Base-by-base conservation (phyloP, 2,329 filamentous ascomycete species). In the Xenoacremonium recifei region DNA sequence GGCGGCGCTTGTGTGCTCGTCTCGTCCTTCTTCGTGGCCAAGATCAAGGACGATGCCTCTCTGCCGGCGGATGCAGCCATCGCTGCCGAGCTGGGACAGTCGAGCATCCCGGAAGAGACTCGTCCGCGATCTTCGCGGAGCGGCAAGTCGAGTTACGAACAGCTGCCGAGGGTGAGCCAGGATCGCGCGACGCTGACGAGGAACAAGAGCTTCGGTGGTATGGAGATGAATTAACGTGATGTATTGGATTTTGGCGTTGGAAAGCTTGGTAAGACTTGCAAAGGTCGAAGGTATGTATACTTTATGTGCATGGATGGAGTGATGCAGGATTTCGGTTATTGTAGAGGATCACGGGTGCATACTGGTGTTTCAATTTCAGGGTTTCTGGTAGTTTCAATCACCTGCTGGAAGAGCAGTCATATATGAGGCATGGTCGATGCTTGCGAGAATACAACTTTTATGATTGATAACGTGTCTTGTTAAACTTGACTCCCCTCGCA, bases 1-100 rank as follows among this genome's bases (percentile, higher is more conserved):
- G 91, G 90, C 2, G 92, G 91, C 3, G 66, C 87, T 32, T 87
- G 86, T 48, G 88, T 90, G 2, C 63, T 96, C 35, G 69, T 85
- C 3, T 87, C 92, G 5, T 89, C 87, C 5, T 88, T 78, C 53
- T 77, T 92, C 59, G 84, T 89, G 10, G 71, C 76, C 37, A 73
- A 76, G 44, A 81, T 93, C 25, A 72, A 76, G 29, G 87, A 91
- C 55, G 80, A 84, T 33, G 57, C 67, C 13, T 60, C 63, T 3
- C 47, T 61, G 7, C 61, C 68, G 3, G 60, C 58, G 2, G 70
- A 71, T 39, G 61, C 58, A n/a, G 51, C 71, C 31, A 59, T 61
- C 6, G 66, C 66, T 13, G 65, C 64, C 2, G 73, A 76, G 49
- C 66, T 71, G 18, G 74, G 69, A 6, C 67, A 64, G 37, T 57